These are phyloP conservation scores for Saccharomycopsis synnaedendra DNA, from an alignment of 805 yeast species.

Conservation along the genomic window DNA sequence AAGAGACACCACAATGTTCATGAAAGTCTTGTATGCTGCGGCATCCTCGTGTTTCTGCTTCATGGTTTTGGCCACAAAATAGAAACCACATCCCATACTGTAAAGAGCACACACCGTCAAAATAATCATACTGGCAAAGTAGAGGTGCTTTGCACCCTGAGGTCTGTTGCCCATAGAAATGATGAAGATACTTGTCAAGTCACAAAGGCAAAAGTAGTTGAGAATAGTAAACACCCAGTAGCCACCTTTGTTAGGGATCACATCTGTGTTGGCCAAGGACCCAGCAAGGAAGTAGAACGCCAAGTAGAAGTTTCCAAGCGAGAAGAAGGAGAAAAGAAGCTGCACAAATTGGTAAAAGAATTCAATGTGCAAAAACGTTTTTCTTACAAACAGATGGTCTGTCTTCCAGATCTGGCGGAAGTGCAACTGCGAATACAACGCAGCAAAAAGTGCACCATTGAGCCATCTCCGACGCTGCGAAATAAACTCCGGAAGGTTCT, in stretches of 20 bases:
- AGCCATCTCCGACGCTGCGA: slow-evolving; percentile 97
- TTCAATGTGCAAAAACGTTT: slow-evolving; percentile 73
- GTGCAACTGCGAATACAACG: slow-evolving; percentile 77
- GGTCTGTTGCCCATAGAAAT: slow-evolving; percentile 97
- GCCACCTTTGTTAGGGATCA: slow-evolving; percentile 62
- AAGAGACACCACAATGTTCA: slow-evolving; percentile 74
- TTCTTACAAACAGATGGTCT: slow-evolving; percentile 72
- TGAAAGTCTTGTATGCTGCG: slow-evolving; percentile 38
- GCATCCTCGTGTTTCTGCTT: slow-evolving; percentile 24
- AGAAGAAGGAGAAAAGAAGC: slow-evolving; percentile 80
- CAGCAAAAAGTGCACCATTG: slow-evolving; percentile 96
- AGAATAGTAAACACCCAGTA: slow-evolving; percentile 73
- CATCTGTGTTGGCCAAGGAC: slow-evolving; percentile 43
- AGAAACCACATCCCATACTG: slow-evolving; percentile 72
- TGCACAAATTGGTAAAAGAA: slow-evolving; percentile 79
- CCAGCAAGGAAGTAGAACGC: slow-evolving; percentile 92
- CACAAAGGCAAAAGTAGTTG: slow-evolving; percentile 76
- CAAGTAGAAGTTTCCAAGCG: slow-evolving; percentile 82
- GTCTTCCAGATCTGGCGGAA: slow-evolving; percentile 84
- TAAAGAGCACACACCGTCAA: slow-evolving; percentile 72
- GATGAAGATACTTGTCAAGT: slow-evolving; percentile 77
- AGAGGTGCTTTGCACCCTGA: slow-evolving; percentile 81
- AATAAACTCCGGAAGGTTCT: slow-evolving; percentile 84
- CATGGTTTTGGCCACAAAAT: slow-evolving; percentile 56
- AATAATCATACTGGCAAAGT: slow-evolving; percentile 58